These are phyloP conservation scores for Trebouxia sp. DNA, from an alignment of 139 green algal species.

Conservation along the genomic window DNA sequence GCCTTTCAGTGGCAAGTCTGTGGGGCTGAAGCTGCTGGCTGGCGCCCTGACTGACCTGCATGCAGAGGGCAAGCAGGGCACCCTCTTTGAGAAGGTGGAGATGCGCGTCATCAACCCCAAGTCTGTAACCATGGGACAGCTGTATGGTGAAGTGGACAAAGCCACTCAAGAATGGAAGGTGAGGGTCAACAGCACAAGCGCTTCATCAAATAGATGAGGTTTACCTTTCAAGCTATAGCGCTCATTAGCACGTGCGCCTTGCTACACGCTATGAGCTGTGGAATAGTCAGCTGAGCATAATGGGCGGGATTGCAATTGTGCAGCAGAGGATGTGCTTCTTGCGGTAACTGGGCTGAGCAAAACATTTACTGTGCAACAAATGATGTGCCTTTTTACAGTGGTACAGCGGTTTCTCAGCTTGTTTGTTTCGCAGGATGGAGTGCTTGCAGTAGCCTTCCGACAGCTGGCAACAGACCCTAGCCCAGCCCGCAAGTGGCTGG, in stretches of 20 bases:
- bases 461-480: constrained; percentile 49
- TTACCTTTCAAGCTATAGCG: neutral
- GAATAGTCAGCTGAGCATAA: no score
- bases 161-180: constrained; percentile 79
- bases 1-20: constrained; percentile 69
- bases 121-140: constrained; percentile 81
- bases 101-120: constrained; percentile 78
- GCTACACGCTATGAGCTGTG: no score
- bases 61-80: constrained; percentile 44
- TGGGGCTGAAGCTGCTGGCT: constrained; percentile 51
- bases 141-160: constrained; percentile 73
- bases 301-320: no score
- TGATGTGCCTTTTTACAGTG: no score
- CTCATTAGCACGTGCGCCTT: no score
- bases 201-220: neutral
- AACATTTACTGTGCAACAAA: no score
- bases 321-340: no score
- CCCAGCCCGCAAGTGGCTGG: constrained; percentile 58
- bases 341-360: no score
- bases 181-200: neutral
- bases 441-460: constrained; percentile 70
- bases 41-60: constrained; percentile 62
- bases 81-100: constrained; percentile 67
- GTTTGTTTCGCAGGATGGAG: constrained; percentile 53
- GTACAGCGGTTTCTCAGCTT: neutral